Evolutionary conservation across 306 rosid genomes (phyloP).

Genomic region (Acacia melanoxylon): DNA sequence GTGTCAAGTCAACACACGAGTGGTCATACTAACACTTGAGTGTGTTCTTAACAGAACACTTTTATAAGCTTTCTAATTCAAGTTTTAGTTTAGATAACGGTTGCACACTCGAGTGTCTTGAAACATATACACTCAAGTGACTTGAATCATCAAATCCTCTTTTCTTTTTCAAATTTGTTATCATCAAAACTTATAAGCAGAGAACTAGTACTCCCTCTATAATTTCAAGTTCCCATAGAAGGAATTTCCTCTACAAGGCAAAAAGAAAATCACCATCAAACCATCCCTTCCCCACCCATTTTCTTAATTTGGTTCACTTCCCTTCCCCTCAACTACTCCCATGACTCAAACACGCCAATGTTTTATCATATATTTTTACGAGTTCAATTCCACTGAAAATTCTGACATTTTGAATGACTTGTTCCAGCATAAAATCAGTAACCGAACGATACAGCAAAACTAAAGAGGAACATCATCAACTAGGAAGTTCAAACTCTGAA

Average conservation of each 20-base stretch:
- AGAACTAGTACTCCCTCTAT: neutral
- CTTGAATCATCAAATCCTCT: too few species aligned
- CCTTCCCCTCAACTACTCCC: neutral
- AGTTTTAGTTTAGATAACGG: too few species aligned
- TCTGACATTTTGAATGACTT: constrained; percentile 32
- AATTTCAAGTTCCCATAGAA: neutral
- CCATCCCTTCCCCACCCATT: neutral
- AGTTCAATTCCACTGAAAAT: neutral
- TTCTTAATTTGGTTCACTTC: neutral
- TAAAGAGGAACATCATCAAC: constrained; percentile 61
- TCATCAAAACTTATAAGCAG: too few species aligned
- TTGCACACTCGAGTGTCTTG: too few species aligned
- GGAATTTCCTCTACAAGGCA: neutral
- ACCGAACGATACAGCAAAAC: constrained; percentile 66
- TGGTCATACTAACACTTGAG: too few species aligned
- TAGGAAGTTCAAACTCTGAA: constrained; percentile 55
- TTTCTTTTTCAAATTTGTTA: too few species aligned
- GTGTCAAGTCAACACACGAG: too few species aligned
- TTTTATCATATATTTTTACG: neutral
- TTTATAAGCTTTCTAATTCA: too few species aligned
- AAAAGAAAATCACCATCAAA: neutral
- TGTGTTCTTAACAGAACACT: too few species aligned
- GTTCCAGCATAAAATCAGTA: constrained; percentile 63
- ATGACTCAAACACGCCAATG: neutral
- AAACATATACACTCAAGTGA: too few species aligned